Evolutionary conservation across 805 yeast species (phyloP), one percentile per base, ranked within the genome.

Genomic region (Jamesozyma lodderae): DNA sequence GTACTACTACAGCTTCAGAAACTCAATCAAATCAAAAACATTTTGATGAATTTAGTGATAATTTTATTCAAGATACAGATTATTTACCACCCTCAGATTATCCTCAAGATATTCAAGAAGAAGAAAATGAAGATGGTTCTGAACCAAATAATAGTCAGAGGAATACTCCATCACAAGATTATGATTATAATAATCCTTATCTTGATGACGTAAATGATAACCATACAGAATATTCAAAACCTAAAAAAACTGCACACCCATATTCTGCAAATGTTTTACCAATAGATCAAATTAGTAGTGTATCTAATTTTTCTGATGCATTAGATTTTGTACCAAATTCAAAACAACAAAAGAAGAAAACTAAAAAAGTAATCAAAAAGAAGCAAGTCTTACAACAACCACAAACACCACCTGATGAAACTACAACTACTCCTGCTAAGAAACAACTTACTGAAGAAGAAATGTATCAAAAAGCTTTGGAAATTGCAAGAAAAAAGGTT

Each of bases 401-500:
- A 23, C 25, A 8, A 23, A 23, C 25, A 23, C 25, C 25, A 23
- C 8, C 6, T 13, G 14, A n/a, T 13, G 15, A 6, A 6, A 8
- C 11, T 10, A 26, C 6, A 21, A 2, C 30, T 22, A 17, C 7
- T 27, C 8, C 28, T 30, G 11, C 25, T 18, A 42, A 37, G 38
- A 41, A 41, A 35, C 36, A 41, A 6, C 28, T 53, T 14, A 48
- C 56, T 3, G 55, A 56, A 18, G 72, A 67, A 29, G 79, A 76
- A 44, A 62, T 75, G 65, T 77, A 77, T 47, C 66, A 64, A 16
- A 61, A 62, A 45, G 83, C 83, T 0, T 62, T 70, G 43, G 70
- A 70, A 44, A 70, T 72, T 11, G 83, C 84, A 0, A 61, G 68
- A 53, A 67, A 64, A 42, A 74, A 66, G 41, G 81, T 77, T 1